Conservation (phyloP, 345 rosid species). For the Brassica nigra region DNA sequence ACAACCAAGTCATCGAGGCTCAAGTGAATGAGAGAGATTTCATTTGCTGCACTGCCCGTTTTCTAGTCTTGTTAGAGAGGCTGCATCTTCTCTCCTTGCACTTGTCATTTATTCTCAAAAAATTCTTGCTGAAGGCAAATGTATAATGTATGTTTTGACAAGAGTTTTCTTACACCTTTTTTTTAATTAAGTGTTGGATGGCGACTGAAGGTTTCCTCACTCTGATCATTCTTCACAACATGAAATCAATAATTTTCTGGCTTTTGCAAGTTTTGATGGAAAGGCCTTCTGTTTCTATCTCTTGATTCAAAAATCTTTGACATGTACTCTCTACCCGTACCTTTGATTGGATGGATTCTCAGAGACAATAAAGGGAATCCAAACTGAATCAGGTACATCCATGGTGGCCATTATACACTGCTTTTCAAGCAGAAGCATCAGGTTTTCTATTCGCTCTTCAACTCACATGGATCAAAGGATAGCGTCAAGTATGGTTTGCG, state of each 20-base stretch:
- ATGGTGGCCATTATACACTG: neutral
- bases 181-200: neutral
- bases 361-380: neutral
- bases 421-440: neutral
- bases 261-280: neutral
- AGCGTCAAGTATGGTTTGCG: neutral
- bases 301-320: neutral
- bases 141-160: slow-evolving; percentile 11
- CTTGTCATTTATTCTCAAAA: neutral
- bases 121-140: neutral
- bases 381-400: neutral
- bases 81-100: neutral
- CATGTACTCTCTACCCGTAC: neutral
- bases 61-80: neutral
- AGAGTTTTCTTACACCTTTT: neutral
- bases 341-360: neutral
- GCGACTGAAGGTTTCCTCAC: neutral
- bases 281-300: neutral
- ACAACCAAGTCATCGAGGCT: slow-evolving; percentile 32
- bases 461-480: neutral
- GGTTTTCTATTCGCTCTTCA: neutral
- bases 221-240: neutral
- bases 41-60: slow-evolving; percentile 5
- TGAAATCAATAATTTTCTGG: neutral
- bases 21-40: slow-evolving; percentile 22